Evolutionary conservation across 2,329 filamentous ascomycete genomes (phyloP).

Genomic region (Onygenales sp.): DNA sequence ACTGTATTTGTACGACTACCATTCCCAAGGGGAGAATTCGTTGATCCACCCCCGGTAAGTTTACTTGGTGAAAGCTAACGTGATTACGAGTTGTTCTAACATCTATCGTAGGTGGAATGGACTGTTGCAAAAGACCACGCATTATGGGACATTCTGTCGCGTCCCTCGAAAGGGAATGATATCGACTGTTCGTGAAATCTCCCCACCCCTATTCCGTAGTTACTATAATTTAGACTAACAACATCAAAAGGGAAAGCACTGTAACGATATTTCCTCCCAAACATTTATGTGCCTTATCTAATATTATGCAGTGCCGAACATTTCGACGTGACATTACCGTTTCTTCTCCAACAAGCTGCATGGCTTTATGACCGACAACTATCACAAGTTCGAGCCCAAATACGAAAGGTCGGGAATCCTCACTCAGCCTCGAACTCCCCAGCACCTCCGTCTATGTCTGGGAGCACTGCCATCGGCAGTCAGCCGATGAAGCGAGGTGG

Average conservation of each 20-base stretch:
- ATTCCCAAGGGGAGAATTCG: conserved; percentile 75
- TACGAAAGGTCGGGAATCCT: conserved; percentile 53
- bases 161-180: conserved; percentile 65
- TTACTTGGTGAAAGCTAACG: conserved; percentile 6
- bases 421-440: conserved; percentile 35
- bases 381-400: conserved; percentile 80
- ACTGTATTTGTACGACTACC: conserved; percentile 86
- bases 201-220: not conserved
- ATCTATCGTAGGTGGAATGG: conserved; percentile 64
- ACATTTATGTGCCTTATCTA: not conserved
- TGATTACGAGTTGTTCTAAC: conserved; percentile 10
- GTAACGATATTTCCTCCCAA: conserved; percentile 36
- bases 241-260: conserved; percentile 58
- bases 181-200: conserved; percentile 63
- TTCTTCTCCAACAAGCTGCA: conserved; percentile 85
- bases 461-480: conserved; percentile 29
- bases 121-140: conserved; percentile 75
- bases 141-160: conserved; percentile 83
- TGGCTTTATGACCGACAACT: conserved; percentile 89
- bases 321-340: conserved; percentile 79
- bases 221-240: not conserved
- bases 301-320: conserved; percentile 49
- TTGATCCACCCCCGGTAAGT: conserved; percentile 76
- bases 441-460: conserved; percentile 32
- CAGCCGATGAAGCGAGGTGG: conserved; percentile 24